These are phyloP conservation scores for Malus orientalis DNA, from an alignment of 306 rosid genomes.

Conservation along the genomic window DNA sequence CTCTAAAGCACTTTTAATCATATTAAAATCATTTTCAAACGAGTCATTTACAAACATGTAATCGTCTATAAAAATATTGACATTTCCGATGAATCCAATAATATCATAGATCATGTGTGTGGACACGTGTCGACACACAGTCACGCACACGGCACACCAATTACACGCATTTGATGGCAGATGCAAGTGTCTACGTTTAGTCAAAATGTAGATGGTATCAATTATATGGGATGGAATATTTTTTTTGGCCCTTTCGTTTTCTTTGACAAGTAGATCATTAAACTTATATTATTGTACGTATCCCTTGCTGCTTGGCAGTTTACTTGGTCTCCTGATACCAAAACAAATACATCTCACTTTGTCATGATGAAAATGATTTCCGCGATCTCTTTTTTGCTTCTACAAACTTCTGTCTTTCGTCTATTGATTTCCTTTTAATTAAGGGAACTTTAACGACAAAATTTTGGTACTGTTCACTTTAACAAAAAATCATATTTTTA, in stretches of 20 bases:
- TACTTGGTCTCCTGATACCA: not conserved
- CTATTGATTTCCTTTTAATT: too few species aligned
- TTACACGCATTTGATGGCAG: too few species aligned
- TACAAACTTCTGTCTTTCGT: not conserved
- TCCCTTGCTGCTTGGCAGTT: not conserved
- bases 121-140: not conserved
- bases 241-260: not conserved
- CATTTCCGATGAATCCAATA: too few species aligned
- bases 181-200: too few species aligned
- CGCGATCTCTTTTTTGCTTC: not conserved
- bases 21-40: too few species aligned
- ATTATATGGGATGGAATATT: not conserved
- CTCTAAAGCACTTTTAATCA: too few species aligned
- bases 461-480: too few species aligned
- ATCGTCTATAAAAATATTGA: too few species aligned
- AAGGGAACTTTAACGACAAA: too few species aligned
- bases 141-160: not conserved
- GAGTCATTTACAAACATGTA: too few species aligned
- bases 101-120: too few species aligned
- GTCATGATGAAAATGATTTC: not conserved
- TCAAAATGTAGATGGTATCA: not conserved
- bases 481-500: too few species aligned
- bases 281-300: not conserved
- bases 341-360: not conserved
- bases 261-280: not conserved